Conservation (phyloP, 495 filamentous ascomycete species). For the Daldinia concentrica region DNA sequence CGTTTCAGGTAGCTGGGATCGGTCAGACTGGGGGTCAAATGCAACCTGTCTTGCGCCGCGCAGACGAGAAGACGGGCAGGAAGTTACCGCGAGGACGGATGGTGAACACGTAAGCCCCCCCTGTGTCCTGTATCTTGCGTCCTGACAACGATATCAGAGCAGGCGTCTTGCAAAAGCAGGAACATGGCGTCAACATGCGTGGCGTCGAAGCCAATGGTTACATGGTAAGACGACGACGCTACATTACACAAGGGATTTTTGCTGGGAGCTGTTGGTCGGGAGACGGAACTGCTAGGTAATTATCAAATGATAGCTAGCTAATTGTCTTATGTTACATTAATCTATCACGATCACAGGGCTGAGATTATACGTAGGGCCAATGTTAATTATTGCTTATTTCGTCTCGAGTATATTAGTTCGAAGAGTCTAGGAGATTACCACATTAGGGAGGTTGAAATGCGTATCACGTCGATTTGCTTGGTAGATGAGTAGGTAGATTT, state of each 20-base stretch:
- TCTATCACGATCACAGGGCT: neutral
- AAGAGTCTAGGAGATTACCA: neutral
- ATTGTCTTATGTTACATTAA: neutral
- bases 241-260: neutral
- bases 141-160: neutral
- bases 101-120: constrained; percentile 21
- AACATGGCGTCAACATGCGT: constrained; percentile 17
- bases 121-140: neutral
- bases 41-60: constrained; percentile 6
- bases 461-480: neutral
- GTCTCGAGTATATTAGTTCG: neutral
- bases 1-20: constrained; percentile 27
- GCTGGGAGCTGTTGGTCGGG: neutral
- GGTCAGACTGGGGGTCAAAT: constrained; percentile 31
- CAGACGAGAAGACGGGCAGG: neutral
- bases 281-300: neutral
- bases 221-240: too few species aligned
- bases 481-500: neutral
- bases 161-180: neutral
- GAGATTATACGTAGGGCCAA: neutral
- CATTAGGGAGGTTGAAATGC: neutral
- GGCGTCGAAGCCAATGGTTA: too few species aligned
- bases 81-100: constrained; percentile 12
- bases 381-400: neutral
- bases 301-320: neutral